Evolutionary conservation across 306 rosid species (phyloP).

Genomic region (Adenanthera pavonina): DNA sequence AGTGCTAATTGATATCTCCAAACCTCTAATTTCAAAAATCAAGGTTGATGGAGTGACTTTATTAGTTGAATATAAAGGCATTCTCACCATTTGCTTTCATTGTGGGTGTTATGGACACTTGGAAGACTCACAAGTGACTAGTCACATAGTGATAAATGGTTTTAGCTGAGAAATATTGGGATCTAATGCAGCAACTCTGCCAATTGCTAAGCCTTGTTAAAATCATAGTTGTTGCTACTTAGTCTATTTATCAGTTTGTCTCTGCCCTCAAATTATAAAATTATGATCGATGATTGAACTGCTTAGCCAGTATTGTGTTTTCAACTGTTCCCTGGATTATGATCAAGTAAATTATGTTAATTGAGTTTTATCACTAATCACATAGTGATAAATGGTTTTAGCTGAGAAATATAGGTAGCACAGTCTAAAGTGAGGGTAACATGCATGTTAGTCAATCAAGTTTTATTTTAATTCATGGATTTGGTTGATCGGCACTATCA

Average conservation of each 20-base stretch:
- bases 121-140: no score
- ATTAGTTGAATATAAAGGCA: no score
- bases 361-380: not conserved
- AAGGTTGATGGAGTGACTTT: no score
- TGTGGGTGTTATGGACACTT: no score
- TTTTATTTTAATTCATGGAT: not conserved
- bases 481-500: not conserved
- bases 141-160: not conserved
- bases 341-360: constrained; percentile 5
- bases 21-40: no score
- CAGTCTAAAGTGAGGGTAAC: not conserved
- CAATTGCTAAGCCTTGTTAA: not conserved
- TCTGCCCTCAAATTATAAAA: not conserved
- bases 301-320: not conserved
- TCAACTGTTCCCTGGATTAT: constrained; percentile 13
- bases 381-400: not conserved
- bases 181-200: not conserved
- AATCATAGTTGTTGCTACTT: not conserved
- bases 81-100: no score
- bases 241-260: not conserved
- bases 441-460: not conserved
- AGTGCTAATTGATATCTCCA: no score
- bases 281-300: not conserved
- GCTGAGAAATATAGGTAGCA: not conserved
- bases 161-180: not conserved